Evolutionary conservation across 2,329 filamentous ascomycete genomes (phyloP), one percentile per base, ranked within the genome.

Genomic region (Parasarocladium wereldwijsianum): DNA sequence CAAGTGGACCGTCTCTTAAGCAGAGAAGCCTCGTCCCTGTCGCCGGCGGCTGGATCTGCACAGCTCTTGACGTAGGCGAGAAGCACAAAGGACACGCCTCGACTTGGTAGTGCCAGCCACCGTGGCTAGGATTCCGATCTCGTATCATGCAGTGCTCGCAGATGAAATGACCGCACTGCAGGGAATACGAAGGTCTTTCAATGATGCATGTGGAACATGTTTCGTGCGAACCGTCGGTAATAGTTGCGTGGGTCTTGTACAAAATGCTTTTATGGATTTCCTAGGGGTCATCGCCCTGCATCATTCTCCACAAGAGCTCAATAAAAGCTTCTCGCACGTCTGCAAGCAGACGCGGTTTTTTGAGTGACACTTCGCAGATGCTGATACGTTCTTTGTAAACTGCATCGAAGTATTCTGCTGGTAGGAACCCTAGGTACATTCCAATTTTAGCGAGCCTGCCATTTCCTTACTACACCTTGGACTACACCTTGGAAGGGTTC

Each of bases 271-370:
- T 24, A 12, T 24, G 23, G n/a, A 12, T 11, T 14, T 24, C 15
- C 23, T 12, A 24, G 23, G 23, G 23, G 23, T 24, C 23, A 11
- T 24, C 23, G 23, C 23, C n/a, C n/a, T n/a, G n/a, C n/a, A n/a
- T n/a, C n/a, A n/a, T n/a, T n/a, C n/a, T 24, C 23, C n/a, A 12
- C 7, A 14, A 11, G 15, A 24, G 15, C 23, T 24, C 23, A 24
- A 24, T 24, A 24, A 24, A 24, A 24, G 23, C 23, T 14, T 24
- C 15, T 24, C 23, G 23, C 15, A 24, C 23, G n/a, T 24, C 23
- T 12, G 11, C 15, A 7, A n/a, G n/a, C 11, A 24, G 23, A 7
- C 23, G 11, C 6, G 23, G 23, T 24, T 14, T 11, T 6, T 24
- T 11, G 23, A 24, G 7, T 12, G 11, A 12, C 23, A 14, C 23